A percentile compares a stretch with the other conserved stretches of the same genome.
Evolutionary conservation across 805 yeast genomes (phyloP).

Genomic region (Ogataea polymorpha): DNA sequence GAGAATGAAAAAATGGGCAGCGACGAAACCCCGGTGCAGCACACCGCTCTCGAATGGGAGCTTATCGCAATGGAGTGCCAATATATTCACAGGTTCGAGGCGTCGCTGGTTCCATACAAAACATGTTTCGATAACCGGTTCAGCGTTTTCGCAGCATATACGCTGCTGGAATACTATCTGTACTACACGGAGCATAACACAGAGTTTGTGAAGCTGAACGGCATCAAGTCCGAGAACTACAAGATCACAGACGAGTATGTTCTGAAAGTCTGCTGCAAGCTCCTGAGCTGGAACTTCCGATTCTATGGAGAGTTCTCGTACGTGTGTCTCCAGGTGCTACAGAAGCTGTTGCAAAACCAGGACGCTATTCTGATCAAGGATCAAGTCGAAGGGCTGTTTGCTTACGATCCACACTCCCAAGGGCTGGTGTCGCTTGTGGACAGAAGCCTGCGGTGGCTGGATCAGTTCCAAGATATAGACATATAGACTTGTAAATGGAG

Average conservation of each 20-base stretch:
- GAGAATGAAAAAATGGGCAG: conserved; percentile 29
- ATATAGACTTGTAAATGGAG: conserved; percentile 3
- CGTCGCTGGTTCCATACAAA: conserved; percentile 50
- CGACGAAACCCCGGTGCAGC: conserved; percentile 33
- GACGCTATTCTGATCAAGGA: conserved; percentile 41
- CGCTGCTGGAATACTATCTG: conserved; percentile 45
- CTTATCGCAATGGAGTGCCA: conserved; percentile 56
- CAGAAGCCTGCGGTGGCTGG: conserved; percentile 29
- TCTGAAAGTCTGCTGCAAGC: conserved; percentile 42
- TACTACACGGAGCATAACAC: conserved; percentile 20
- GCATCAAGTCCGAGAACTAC: conserved; percentile 18
- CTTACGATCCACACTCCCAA: conserved; percentile 13
- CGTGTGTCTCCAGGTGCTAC: conserved; percentile 39
- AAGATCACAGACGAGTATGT: conserved; percentile 35
- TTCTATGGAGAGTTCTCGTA: conserved; percentile 58
- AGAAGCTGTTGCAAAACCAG: conserved; percentile 36
- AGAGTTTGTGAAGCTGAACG: conserved; percentile 26
- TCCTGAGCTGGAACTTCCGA: conserved; percentile 59
- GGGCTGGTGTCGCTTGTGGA: conserved; percentile 26
- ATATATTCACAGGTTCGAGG: conserved; percentile 45
- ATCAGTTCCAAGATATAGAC: conserved; percentile 22
- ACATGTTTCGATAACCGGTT: conserved; percentile 57
- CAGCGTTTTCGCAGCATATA: conserved; percentile 55
- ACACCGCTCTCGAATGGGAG: conserved; percentile 74
- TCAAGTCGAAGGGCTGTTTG: conserved; percentile 38